phyloP scores from a whole-genome alignment of 2,329 filamentous ascomycete genomes.

The Phoma herbarum region DNA sequence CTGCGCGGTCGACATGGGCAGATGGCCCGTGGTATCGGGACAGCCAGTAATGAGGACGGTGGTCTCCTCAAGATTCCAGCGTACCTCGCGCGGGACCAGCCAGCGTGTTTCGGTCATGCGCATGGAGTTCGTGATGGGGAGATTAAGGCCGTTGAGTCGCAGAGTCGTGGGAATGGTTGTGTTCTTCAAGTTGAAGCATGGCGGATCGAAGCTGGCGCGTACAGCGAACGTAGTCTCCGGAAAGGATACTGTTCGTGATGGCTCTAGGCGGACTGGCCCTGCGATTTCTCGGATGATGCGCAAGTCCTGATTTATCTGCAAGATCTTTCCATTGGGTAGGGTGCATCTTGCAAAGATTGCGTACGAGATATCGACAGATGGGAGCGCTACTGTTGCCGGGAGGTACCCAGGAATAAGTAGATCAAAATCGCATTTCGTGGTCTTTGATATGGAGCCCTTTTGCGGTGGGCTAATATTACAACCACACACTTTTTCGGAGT shows the following conservation, averaged over 20 bases:
- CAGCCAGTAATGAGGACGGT: constrained; percentile 12
- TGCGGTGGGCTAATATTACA: background rate
- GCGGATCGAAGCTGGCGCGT: constrained; percentile 9
- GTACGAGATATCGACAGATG: constrained; percentile 11
- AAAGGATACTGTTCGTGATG: constrained; percentile 15
- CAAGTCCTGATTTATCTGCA: constrained; percentile 4
- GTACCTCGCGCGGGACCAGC: constrained; percentile 15
- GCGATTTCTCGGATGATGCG: constrained; percentile 3
- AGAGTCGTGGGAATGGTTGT: constrained; percentile 8
- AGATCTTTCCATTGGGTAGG: constrained; percentile 1
- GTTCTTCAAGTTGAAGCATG: background rate
- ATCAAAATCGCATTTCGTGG: constrained; percentile 9
- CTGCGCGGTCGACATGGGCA: constrained; percentile 13
- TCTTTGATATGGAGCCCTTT: background rate
- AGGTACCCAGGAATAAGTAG: constrained; percentile 10
- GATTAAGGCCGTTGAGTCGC: constrained; percentile 9
- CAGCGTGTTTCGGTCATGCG: constrained; percentile 18
- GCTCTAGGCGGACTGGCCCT: background rate
- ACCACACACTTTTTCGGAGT: constrained; percentile 12
- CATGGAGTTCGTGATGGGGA: constrained; percentile 9
- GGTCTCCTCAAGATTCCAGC: constrained; percentile 15
- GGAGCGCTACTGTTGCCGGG: constrained; percentile 11
- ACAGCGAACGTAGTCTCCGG: constrained; percentile 17
- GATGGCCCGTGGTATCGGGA: constrained; percentile 15
- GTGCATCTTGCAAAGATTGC: constrained; percentile 13